Base-by-base conservation (phyloP, 345 rosid genomes). In the Camelina laxa region DNA sequence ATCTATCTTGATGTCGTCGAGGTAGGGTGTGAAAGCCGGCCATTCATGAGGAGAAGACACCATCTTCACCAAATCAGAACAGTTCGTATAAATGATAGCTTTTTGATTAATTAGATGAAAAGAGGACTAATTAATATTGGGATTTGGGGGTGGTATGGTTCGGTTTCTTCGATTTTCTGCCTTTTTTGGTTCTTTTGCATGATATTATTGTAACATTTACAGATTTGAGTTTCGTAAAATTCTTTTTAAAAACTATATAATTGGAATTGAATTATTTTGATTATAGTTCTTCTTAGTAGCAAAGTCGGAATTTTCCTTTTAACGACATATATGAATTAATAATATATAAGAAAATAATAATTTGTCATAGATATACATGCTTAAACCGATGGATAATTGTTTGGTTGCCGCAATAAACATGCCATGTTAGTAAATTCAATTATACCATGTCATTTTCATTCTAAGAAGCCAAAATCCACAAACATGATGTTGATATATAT, bases 401-500 rank as follows among this genome's bases (percentile, higher is more conserved):
- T 27, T 27, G 39, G 16, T 16, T 74, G 55, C 72, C 65, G 27
- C 44, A 74, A 66, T 27, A 67, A 75, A 75, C 67, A 49, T 59
- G 48, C 55, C 66, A 74, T 48, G 73, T 67, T 74, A 58, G 30
- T 24, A 49, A 47, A n/a, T 36, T 9, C 20, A 27, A 47, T 15
- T 11, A 39, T 39, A 17, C 10, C 30, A 47, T 47, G 60, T 13
- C 62, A 51, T 50, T 35, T 27, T 58, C 39, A 66, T 58, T 67
- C 35, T 66, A 66, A 66, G 16, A 48, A 58, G 31, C 49, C 65
- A 35, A 65, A 8, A 7, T 47, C 73, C 51, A 57, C 16, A 45
- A 11, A 59, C 73, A 47, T 66, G 62, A 75, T 75, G 54, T 59
- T 75, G 73, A 75, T 49, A 59, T 58, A 36, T 55, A 47, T 55